A percentile compares a stretch with the other conserved stretches of the same genome.
Evolutionary conservation across 2,329 filamentous ascomycete species (phyloP).

Genomic region (Ascochyta rabiei): DNA sequence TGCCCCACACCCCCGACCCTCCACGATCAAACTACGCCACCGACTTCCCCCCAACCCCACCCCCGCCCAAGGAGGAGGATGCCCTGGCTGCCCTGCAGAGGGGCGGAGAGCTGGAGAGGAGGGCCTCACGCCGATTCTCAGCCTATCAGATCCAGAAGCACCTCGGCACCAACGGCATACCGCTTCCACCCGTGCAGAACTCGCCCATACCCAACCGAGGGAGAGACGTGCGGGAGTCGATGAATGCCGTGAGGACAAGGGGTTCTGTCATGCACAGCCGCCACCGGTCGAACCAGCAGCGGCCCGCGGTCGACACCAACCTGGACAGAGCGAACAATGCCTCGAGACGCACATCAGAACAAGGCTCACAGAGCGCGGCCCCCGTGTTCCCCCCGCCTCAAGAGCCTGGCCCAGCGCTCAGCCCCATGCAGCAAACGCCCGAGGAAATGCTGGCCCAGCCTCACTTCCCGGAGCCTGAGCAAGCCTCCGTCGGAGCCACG

Average conservation of each 20-base stretch:
- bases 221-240: conserved; percentile 81
- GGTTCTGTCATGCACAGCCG: conserved; percentile 61
- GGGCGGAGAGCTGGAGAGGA: conserved; percentile 87
- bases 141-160: conserved; percentile 97
- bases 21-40: conserved; percentile 54
- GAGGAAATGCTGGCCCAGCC: conserved; percentile 66
- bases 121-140: conserved; percentile 91
- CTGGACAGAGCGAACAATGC: conserved; percentile 60
- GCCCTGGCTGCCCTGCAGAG: conserved; percentile 89
- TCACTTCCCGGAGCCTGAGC: conserved; percentile 40
- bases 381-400: conserved; percentile 44
- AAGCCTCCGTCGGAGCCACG: conserved; percentile 40
- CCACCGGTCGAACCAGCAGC: conserved; percentile 56
- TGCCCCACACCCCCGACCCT: conserved; percentile 48
- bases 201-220: conserved; percentile 85
- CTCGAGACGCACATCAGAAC: conserved; percentile 66
- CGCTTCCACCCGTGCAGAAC: conserved; percentile 78
- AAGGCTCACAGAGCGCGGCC: conserved; percentile 53
- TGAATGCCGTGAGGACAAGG: conserved; percentile 71
- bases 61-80: conserved; percentile 83
- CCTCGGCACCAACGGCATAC: conserved; percentile 83
- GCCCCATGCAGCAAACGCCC: conserved; percentile 59
- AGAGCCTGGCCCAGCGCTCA: conserved; percentile 40
- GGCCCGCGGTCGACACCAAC: conserved; percentile 62
- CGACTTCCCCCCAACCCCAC: conserved; percentile 74